Evolutionary conservation across 805 yeast genomes (phyloP).

Genomic region (Lipomyces chichibuensis): DNA sequence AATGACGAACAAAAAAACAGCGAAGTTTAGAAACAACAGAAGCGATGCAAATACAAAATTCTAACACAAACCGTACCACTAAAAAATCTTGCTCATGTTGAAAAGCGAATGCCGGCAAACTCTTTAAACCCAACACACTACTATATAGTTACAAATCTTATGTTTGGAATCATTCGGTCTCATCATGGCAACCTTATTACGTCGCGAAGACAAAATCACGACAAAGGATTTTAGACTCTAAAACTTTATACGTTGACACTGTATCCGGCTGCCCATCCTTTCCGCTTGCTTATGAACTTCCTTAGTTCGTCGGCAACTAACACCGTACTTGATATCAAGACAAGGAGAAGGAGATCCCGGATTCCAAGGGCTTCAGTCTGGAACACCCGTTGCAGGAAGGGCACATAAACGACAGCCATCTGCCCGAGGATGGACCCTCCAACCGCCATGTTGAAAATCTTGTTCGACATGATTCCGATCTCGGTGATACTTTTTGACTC

Average conservation of each 20-base stretch:
- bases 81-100: background rate
- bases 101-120: background rate
- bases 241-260: conserved; percentile 28
- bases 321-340: conserved; percentile 72
- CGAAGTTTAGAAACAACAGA: background rate
- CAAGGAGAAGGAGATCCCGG: conserved; percentile 67
- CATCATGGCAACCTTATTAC: background rate
- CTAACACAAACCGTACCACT: background rate
- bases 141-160: background rate
- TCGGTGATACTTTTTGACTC: conserved; percentile 79
- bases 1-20: background rate
- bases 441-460: conserved; percentile 93
- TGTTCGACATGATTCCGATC: conserved; percentile 73
- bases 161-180: background rate
- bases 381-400: conserved; percentile 88
- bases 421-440: conserved; percentile 87
- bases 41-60: background rate
- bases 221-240: background rate
- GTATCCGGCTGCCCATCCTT: conserved; percentile 21
- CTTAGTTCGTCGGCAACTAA: conserved; percentile 82
- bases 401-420: conserved; percentile 87
- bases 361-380: conserved; percentile 89
- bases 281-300: conserved; percentile 50
- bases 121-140: background rate
- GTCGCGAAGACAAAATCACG: background rate